Percentiles rank a stretch among this genome's conserved stretches.
Conservation (phyloP, 805 yeast species). For the Starmerella riodocensis region DNA sequence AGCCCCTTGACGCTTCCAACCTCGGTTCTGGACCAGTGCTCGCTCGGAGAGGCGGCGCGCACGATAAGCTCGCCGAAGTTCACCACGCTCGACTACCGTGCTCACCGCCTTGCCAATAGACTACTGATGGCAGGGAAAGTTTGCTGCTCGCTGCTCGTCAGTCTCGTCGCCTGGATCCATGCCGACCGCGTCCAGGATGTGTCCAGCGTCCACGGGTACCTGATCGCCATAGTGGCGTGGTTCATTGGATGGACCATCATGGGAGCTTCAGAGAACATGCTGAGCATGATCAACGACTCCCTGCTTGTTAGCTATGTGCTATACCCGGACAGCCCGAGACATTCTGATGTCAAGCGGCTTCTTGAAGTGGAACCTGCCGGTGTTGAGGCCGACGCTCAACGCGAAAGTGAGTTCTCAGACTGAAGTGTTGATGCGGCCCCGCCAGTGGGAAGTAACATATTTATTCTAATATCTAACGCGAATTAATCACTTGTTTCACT, state of each 20-base stretch:
- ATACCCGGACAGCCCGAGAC: conserved; percentile 23
- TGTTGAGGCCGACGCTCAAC: background rate
- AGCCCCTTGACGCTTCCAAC: conserved; percentile 30
- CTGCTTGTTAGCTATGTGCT: conserved; percentile 29
- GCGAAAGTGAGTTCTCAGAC: background rate
- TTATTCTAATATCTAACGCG: too few species aligned
- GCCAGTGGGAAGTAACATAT: too few species aligned
- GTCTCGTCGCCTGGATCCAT: conserved; percentile 31
- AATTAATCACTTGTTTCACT: background rate
- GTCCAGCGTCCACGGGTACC: conserved; percentile 30
- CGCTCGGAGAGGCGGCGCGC: conserved; percentile 27
- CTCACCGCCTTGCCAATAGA: conserved; percentile 30
- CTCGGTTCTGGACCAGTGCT: conserved; percentile 27
- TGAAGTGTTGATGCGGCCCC: background rate
- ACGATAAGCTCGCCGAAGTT: conserved; percentile 15
- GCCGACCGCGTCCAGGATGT: conserved; percentile 27
- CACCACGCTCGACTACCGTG: conserved; percentile 22
- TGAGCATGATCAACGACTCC: conserved; percentile 29
- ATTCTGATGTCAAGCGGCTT: conserved; percentile 26
- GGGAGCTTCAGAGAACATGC: conserved; percentile 33
- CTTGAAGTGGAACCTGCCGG: conserved; percentile 2
- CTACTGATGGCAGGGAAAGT: conserved; percentile 29
- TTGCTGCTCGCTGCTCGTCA: conserved; percentile 28
- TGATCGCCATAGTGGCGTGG: conserved; percentile 30
- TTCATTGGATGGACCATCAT: conserved; percentile 33